Percentiles rank a stretch among this genome's conserved stretches.
Evolutionary conservation across 177 flowering plant species (phyloP).

Genomic region (Vitis hybrid): DNA sequence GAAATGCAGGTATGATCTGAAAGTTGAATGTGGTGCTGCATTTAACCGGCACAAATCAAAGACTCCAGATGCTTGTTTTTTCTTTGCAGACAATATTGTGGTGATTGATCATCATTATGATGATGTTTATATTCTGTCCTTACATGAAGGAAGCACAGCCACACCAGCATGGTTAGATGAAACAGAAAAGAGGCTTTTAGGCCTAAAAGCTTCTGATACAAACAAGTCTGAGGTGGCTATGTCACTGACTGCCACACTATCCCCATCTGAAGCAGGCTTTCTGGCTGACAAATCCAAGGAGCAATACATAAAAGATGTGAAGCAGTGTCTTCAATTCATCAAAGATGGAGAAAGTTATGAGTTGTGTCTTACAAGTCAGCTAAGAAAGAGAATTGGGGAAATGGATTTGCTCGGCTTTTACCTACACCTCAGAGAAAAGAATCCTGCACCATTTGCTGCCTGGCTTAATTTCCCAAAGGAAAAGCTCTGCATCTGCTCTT

Average conservation of each 20-base stretch:
- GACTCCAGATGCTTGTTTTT: constrained; percentile 95
- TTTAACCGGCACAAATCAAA: constrained; percentile 65
- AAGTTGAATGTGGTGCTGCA: constrained; percentile 77
- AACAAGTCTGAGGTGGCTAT: constrained; percentile 14
- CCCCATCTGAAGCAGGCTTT: constrained; percentile 40
- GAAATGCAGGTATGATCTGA: constrained; percentile 72
- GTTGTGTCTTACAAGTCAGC: constrained; percentile 87
- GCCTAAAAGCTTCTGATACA: constrained; percentile 27
- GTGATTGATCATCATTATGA: constrained; percentile 70
- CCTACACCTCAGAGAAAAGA: constrained; percentile 71
- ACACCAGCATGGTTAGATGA: constrained; percentile 62
- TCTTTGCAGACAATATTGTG: constrained; percentile 85
- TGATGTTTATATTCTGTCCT: constrained; percentile 72
- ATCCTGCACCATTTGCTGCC: constrained; percentile 97
- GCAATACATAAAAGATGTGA: constrained; percentile 69
- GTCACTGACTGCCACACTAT: constrained; percentile 3
- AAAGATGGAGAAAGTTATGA: constrained; percentile 98
- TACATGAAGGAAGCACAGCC: constrained; percentile 38
- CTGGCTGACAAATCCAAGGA: constrained; percentile 64
- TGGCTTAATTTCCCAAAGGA: constrained; percentile 87
- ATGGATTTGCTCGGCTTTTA: constrained; percentile 65
- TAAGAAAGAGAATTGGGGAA: constrained; percentile 51
- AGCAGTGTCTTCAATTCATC: constrained; percentile 71
- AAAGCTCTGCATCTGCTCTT: constrained; percentile 72
- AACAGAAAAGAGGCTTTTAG: constrained; percentile 58